Base-by-base conservation (phyloP, 2,329 filamentous ascomycete genomes). In the Cordyceps cateniannulata region DNA sequence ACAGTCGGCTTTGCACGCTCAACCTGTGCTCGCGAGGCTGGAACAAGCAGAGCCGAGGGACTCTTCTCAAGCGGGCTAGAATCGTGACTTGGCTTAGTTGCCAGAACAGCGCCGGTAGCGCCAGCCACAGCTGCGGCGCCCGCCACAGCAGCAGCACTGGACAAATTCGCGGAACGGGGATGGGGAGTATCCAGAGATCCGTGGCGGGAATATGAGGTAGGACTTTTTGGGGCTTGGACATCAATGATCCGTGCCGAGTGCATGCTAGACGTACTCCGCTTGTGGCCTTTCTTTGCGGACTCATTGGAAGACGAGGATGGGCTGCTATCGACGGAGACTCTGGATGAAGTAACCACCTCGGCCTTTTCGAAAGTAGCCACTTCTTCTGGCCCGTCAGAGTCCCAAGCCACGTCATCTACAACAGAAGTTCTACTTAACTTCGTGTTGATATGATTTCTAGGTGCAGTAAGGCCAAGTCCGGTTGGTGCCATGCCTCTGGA, bases 201-300 rank as follows among this genome's bases (percentile, higher is more conserved):
- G 49, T 76, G 73, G 42, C 79, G 77, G n/a, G 82, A 83, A 47
- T 74, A 73, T 10, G 71, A 67, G 18, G 24, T 32, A 14, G 81
- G 80, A 64, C 80, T 84, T 64, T 79, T 80, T 22, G 80, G 80
- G 12, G 76, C 76, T 9, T 77, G 66, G 5, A 85, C 82, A 40
- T 85, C 82, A 27, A 85, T 81, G 40, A 86, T 73, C n/a, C 83
- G 80, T 40, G 81, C 79, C 3, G 83, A 85, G 63, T 79, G 79
- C 20, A 83, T 74, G 65, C 81, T 84, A 3, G 79, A 66, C 68
- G 79, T 66, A 73, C 69, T 64, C 65, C 74, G 64, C 67, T 74
- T 63, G 62, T 73, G 62, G 75, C 69, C 59, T 66, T 76, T 63
- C 65, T 66, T 78, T 29, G 74, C 75, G 45, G 73, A 71, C 8